Evolutionary conservation across 2,329 filamentous ascomycete genomes (phyloP).

Genomic region (Pestalotiopsis sp.): DNA sequence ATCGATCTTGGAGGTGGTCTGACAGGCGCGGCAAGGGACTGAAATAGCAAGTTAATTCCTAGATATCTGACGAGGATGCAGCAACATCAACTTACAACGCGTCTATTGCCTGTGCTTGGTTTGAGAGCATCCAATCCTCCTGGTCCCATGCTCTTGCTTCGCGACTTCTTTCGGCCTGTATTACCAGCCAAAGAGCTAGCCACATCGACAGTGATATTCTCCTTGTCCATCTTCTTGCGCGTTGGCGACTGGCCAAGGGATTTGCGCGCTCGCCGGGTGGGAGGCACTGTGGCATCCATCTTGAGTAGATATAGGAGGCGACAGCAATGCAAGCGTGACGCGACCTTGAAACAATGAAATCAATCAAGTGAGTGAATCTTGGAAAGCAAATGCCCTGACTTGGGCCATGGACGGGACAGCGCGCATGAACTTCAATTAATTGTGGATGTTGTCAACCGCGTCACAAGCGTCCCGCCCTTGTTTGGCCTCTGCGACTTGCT

Average conservation of each 20-base stretch:
- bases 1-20: constrained; percentile 67
- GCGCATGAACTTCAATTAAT: neutral
- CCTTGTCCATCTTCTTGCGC: constrained; percentile 66
- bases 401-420: neutral
- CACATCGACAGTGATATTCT: constrained; percentile 75
- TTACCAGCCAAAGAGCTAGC: constrained; percentile 53
- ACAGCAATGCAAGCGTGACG: neutral
- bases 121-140: constrained; percentile 85
- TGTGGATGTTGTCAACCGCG: constrained; percentile 2
- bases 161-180: constrained; percentile 65
- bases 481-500: neutral
- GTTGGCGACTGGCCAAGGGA: constrained; percentile 67
- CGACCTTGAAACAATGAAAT: neutral
- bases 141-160: constrained; percentile 95
- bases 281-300: constrained; percentile 53
- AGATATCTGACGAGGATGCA: neutral
- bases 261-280: constrained; percentile 65
- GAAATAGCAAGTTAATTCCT: neutral
- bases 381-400: neutral
- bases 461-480: neutral
- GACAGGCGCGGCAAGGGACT: constrained; percentile 59
- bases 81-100: constrained; percentile 62
- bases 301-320: neutral
- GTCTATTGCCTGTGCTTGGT: constrained; percentile 73
- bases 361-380: neutral